phyloP scores from a whole-genome alignment of 345 rosid species.

The Eucalyptus regnans region DNA sequence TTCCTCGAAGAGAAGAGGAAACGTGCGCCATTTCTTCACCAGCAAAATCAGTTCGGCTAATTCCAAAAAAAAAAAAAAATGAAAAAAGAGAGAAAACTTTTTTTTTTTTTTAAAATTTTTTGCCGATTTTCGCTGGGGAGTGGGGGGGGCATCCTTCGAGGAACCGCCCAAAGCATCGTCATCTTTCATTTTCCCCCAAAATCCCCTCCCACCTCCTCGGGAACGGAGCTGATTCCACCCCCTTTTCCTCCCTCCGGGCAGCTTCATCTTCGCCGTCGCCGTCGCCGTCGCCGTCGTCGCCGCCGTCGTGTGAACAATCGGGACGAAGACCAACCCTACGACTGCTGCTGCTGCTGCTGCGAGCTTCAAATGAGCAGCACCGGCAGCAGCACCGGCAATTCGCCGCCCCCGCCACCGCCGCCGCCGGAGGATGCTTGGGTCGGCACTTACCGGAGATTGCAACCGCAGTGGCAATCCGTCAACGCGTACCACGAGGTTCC shows the following conservation, averaged over 20 bases:
- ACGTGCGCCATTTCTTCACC: not conserved
- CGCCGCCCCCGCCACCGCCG: not conserved
- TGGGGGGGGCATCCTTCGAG: not conserved
- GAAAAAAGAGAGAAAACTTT: not conserved
- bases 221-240: not conserved
- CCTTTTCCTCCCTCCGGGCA: not conserved
- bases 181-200: not conserved
- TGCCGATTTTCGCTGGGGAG: not conserved
- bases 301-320: not conserved
- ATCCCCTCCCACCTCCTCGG: not conserved
- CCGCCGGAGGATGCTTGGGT: constrained; percentile 60
- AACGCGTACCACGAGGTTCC: constrained; percentile 37
- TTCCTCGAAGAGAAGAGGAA: not conserved
- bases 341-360: not conserved
- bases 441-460: constrained; percentile 23
- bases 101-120: not conserved
- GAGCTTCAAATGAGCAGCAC: not conserved
- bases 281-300: not conserved
- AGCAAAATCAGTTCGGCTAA: not conserved
- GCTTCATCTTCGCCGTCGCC: not conserved
- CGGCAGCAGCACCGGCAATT: not conserved
- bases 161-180: not conserved
- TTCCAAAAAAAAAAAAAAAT: not conserved
- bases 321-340: not conserved
- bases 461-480: constrained; percentile 51